Base-by-base conservation (phyloP, 106 monocot species). In the Narthecium ossifragum region DNA sequence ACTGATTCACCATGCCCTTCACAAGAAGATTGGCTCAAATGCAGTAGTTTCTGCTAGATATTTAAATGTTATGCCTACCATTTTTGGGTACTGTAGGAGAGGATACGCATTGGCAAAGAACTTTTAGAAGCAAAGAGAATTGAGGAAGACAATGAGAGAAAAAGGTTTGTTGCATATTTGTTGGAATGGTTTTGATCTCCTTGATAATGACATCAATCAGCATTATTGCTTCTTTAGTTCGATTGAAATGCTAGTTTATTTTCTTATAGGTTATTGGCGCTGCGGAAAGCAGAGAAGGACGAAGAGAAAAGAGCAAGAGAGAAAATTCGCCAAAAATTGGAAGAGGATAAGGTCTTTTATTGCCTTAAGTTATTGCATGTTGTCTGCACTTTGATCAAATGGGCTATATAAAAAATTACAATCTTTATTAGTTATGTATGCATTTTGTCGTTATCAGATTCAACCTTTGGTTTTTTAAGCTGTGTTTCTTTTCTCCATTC, bases 281-380 rank as follows among this genome's bases (percentile, higher is more conserved):
- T 91, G 69, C 72, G 96, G 26, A 80, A 85, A 67, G 79, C 83
- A 46, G 96, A 90, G 72, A 98, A 98, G 75, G 96, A 98, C 34
- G 96, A 98, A 75, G 96, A 98, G 69, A 91, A 98, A 76, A 75
- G 84, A 75, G 96, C 96, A 40, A 90, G 96, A 57, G 96, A 96
- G 61, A 98, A 77, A 67, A 98, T 98, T 21, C 96, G 90, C 15
- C 96, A 91, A 70, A 62, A 65, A 59, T 40, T 98, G 46, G 96
- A 86, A 55, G 96, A 98, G 75, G 96, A 98, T 77, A 98, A 98
- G 90, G 96, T 91, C 43, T 43, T 41, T 41, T n/a, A n/a, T n/a
- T n/a, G n/a, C n/a, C n/a, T n/a, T n/a, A n/a, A n/a, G n/a, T n/a
- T n/a, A n/a, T n/a, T n/a, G n/a, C n/a, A n/a, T n/a, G n/a, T n/a